Percentiles rank a stretch among this genome's conserved stretches.
These are phyloP conservation scores for Ogataea polymorpha DNA, from an alignment of 805 yeast genomes.

Conservation along the genomic window DNA sequence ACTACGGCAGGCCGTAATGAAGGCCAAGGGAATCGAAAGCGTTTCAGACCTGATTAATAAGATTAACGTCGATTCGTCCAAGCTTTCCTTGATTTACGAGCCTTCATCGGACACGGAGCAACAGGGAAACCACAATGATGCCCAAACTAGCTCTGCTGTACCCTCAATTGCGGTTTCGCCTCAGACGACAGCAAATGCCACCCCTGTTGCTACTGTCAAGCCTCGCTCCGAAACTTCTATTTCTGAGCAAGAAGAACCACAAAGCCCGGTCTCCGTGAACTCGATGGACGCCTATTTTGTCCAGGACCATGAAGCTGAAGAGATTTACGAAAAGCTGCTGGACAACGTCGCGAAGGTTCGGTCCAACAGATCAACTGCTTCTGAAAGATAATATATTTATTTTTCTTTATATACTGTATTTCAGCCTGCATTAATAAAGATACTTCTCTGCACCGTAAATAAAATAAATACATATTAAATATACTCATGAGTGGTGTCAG, in stretches of 20 bases:
- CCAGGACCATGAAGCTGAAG: constrained; percentile 49
- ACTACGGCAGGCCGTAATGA: constrained; percentile 58
- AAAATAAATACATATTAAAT: background rate
- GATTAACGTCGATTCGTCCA: constrained; percentile 48
- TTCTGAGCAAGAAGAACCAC: constrained; percentile 12
- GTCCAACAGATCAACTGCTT: constrained; percentile 38
- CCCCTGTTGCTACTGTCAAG: constrained; percentile 2
- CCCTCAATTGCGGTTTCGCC: constrained; percentile 3
- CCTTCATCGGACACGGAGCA: constrained; percentile 1
- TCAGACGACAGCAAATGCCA: background rate
- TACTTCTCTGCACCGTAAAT: constrained; percentile 1
- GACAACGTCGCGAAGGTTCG: constrained; percentile 66
- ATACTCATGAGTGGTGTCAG: background rate
- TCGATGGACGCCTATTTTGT: constrained; percentile 20
- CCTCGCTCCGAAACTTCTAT: constrained; percentile 2
- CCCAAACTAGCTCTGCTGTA: background rate
- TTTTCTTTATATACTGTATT: background rate
- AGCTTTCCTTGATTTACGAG: constrained; percentile 28
- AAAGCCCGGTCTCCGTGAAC: constrained; percentile 26
- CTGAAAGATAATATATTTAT: constrained; percentile 12
- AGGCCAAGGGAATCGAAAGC: constrained; percentile 72
- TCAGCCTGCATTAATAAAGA: constrained; percentile 1
- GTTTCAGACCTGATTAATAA: constrained; percentile 65
- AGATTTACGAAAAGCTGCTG: constrained; percentile 67
- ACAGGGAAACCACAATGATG: background rate